Evolutionary conservation across 495 filamentous ascomycete genomes (phyloP), one percentile per base, ranked within the genome.

Genomic region (Talaromyces liani): DNA sequence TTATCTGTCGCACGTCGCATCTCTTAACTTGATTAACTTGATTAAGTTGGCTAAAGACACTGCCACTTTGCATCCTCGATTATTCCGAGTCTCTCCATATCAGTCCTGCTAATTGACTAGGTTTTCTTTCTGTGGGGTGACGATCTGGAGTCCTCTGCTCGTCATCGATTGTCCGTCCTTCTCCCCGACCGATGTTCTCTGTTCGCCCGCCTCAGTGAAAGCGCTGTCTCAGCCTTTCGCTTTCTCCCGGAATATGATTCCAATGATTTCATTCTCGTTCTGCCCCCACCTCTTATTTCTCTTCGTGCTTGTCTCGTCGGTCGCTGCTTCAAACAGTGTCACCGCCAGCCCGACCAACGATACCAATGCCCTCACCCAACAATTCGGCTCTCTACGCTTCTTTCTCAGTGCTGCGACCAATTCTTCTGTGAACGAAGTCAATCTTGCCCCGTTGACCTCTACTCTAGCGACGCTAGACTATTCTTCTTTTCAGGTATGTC

Each of bases 321-420:
- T 69, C 22, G 59, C 66, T 57, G 45, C 67, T 9, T 56, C 68
- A 20, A 39, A 59, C 49, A 63, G 54, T 54, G 68, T 65, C 68
- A 65, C 71, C 45, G 71, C 76, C 18, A 16, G 58, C 54, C 73
- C 77, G 24, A 77, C 77, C 6, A 79, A 78, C 63, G 65, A 63
- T 33, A 56, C 53, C 53, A 29, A 56, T 56, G 53, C 53, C 22
- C 53, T 56, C 53, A 56, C 53, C 53, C 53, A 14, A 2, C 53
- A 56, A 56, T 29, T 56, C 53, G 53, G 53, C 10, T 1, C 53
- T 14, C 10, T 56, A 9, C 53, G 53, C 10, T 62, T 51, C 22
- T 14, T 51, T 9, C 45, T 62, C 1, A 33, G 7, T 4, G 45
- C 29, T 27, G 14, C 18, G 63, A 16, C 64, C 69, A 65, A 63